These are phyloP conservation scores for Macrophomina pseudophaseolina DNA, from an alignment of 2,329 filamentous ascomycete species.

Conservation along the genomic window DNA sequence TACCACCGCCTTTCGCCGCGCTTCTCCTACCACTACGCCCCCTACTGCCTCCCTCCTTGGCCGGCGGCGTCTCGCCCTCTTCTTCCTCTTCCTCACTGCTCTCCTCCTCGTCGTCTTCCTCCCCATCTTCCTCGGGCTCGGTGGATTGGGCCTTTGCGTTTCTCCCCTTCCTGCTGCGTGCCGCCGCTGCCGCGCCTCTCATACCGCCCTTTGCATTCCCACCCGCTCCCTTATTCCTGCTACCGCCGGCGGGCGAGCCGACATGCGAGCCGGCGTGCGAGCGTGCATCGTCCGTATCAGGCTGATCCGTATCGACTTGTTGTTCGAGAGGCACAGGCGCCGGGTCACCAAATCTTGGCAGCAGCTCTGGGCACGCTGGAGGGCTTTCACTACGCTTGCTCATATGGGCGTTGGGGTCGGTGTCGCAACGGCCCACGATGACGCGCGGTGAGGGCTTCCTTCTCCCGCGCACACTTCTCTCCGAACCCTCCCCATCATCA, in stretches of 20 bases:
- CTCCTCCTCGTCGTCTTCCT: slow-evolving; percentile 32
- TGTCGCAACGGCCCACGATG: not conserved
- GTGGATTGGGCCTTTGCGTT: slow-evolving; percentile 14
- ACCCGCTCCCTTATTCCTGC: not conserved
- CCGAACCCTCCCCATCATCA: not conserved
- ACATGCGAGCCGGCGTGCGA: not conserved
- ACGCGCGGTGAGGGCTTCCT: slow-evolving; percentile 4
- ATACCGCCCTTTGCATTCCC: slow-evolving; percentile 33
- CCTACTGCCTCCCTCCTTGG: slow-evolving; percentile 8
- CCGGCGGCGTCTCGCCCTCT: slow-evolving; percentile 29
- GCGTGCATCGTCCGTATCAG: slow-evolving; percentile 1
- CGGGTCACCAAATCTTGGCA: slow-evolving; percentile 20
- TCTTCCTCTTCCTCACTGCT: slow-evolving; percentile 33
- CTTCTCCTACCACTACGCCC: not conserved
- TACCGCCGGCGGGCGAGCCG: slow-evolving; percentile 4
- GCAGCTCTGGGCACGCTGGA: slow-evolving; percentile 20
- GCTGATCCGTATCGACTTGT: not conserved
- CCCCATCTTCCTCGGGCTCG: slow-evolving; percentile 30
- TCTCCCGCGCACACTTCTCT: not conserved
- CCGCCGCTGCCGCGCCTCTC: slow-evolving; percentile 28
- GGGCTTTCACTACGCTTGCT: slow-evolving; percentile 21
- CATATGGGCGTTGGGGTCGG: not conserved
- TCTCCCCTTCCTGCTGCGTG: slow-evolving; percentile 29
- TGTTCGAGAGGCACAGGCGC: not conserved
- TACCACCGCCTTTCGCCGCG: not conserved